Percentiles rank a stretch among this genome's conserved stretches.
These are phyloP conservation scores for Monosporascus sp. DNA, from an alignment of 2,329 filamentous ascomycete species.

Conservation along the genomic window DNA sequence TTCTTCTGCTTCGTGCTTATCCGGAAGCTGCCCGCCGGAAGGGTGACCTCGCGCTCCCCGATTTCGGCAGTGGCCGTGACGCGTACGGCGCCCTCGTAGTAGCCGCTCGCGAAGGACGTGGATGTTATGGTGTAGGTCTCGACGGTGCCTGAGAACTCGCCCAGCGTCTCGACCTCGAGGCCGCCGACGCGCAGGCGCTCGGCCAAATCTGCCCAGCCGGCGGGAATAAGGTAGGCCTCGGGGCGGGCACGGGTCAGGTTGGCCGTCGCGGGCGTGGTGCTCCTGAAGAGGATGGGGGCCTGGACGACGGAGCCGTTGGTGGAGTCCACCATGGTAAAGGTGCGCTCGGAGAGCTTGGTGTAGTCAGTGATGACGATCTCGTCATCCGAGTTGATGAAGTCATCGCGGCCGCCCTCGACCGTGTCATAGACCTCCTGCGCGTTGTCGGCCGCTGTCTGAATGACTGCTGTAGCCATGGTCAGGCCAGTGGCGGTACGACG, in stretches of 20 bases:
- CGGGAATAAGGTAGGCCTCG: conserved; percentile 21
- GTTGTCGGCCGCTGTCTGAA: conserved; percentile 20
- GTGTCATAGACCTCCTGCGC: conserved; percentile 15
- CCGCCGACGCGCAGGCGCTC: conserved; percentile 15
- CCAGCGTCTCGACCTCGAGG: conserved; percentile 16
- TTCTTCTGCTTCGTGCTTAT: conserved; percentile 20
- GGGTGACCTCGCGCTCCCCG: conserved; percentile 7
- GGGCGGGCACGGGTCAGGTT: conserved; percentile 19
- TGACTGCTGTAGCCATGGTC: conserved; percentile 18
- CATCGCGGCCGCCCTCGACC: conserved; percentile 15
- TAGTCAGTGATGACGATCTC: conserved; percentile 23
- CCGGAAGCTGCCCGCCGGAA: conserved; percentile 19
- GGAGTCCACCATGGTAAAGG: conserved; percentile 18
- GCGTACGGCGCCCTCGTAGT: conserved; percentile 21
- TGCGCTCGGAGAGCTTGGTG: conserved; percentile 12
- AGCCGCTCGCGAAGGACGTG: conserved; percentile 8
- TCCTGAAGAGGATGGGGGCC: conserved; percentile 17
- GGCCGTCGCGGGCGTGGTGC: conserved; percentile 18
- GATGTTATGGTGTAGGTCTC: conserved; percentile 16
- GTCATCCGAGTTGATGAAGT: conserved; percentile 16
- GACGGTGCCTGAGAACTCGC: conserved; percentile 16
- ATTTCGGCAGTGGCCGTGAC: conserved; percentile 18
- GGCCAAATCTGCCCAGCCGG: conserved; percentile 18
- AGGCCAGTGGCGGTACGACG: conserved; percentile 20
- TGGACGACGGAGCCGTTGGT: conserved; percentile 14